These are phyloP conservation scores for Barnettozyma botsteinii DNA, from an alignment of 805 yeast genomes.

Conservation along the genomic window DNA sequence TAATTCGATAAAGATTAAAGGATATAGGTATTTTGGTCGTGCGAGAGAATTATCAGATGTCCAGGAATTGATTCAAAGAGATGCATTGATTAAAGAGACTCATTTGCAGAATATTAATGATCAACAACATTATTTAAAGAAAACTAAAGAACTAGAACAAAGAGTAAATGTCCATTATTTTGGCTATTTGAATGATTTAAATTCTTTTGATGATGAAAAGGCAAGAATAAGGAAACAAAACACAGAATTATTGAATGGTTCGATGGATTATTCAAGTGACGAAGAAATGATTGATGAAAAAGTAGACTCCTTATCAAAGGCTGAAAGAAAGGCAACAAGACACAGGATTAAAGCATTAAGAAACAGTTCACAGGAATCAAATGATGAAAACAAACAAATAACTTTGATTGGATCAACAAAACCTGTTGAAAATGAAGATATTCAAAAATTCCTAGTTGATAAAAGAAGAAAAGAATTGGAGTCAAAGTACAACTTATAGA, in stretches of 20 bases:
- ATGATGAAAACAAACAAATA: neutral
- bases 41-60: slow-evolving; percentile 80
- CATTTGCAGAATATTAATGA: slow-evolving; percentile 15
- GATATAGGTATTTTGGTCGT: slow-evolving; percentile 65
- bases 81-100: slow-evolving; percentile 20
- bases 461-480: slow-evolving; percentile 15
- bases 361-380: neutral
- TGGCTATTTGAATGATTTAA: slow-evolving; percentile 34
- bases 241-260: slow-evolving; percentile 14
- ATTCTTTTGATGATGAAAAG: neutral
- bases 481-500: slow-evolving; percentile 6
- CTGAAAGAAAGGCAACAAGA: slow-evolving; percentile 26
- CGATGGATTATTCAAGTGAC: slow-evolving; percentile 3
- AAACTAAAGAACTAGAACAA: slow-evolving; percentile 22
- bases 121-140: slow-evolving; percentile 12
- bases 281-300: neutral
- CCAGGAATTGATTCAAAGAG: slow-evolving; percentile 37
- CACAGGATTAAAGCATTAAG: slow-evolving; percentile 11
- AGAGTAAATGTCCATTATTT: slow-evolving; percentile 35
- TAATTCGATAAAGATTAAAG: slow-evolving; percentile 19
- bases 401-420: neutral
- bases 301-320: slow-evolving; percentile 18
- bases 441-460: slow-evolving; percentile 16
- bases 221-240: slow-evolving; percentile 8
- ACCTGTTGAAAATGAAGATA: slow-evolving; percentile 9